Conservation (phyloP, 176 grass and related monocot genomes). For the Oryza meridionalis region DNA sequence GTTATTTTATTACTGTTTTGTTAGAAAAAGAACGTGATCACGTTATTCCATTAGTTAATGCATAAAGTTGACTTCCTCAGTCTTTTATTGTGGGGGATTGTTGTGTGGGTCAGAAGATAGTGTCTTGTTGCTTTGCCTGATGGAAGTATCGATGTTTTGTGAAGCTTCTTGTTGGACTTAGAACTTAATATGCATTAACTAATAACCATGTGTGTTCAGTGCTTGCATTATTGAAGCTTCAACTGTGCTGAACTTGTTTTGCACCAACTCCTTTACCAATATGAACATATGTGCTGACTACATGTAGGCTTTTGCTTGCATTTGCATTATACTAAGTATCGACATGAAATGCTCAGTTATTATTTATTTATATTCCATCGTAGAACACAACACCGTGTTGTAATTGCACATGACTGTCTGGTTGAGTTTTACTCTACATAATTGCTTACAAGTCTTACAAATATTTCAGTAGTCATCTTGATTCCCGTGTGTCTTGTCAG, state of each 20-base stretch:
- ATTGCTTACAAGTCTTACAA: too few relatives aligned
- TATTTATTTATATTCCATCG: background rate
- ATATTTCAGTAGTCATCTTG: too few relatives aligned
- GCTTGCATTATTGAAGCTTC: constrained; percentile 13
- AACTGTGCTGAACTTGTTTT: constrained; percentile 1
- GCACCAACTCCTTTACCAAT: background rate
- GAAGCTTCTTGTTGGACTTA: constrained; percentile 13
- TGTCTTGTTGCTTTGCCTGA: background rate
- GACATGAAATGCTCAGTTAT: background rate
- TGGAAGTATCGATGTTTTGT: constrained; percentile 24
- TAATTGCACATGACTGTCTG: too few relatives aligned
- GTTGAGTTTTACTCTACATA: too few relatives aligned
- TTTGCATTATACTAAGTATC: constrained; percentile 24
- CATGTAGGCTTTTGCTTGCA: background rate
- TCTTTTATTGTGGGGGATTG: background rate
- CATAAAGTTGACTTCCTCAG: constrained; percentile 9
- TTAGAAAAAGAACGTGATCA: background rate
- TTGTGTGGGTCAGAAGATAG: background rate
- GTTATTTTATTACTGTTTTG: constrained; percentile 14
- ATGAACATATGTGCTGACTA: constrained; percentile 2
- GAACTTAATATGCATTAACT: background rate
- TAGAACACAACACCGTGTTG: too few relatives aligned
- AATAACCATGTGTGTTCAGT: background rate
- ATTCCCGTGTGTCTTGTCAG: too few relatives aligned
- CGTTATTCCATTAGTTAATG: constrained; percentile 24